Percentiles rank a stretch among this genome's conserved stretches.
Conservation (phyloP, 805 yeast genomes). For the Blastobotrys robertii region DNA sequence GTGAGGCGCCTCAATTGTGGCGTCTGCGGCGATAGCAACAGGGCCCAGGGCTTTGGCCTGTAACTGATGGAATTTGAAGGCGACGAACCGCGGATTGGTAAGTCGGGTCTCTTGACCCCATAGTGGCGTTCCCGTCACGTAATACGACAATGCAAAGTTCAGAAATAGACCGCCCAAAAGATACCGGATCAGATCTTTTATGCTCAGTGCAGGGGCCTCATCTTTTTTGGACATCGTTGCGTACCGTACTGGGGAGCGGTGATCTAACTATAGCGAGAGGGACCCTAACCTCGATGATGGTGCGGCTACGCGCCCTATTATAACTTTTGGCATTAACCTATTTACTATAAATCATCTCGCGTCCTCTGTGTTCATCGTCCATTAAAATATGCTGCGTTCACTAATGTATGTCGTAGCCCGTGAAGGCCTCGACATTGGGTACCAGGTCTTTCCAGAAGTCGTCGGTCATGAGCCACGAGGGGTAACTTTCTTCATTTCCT, state of each 20-base stretch:
- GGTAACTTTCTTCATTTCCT: conserved; percentile 33
- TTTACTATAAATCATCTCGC: not conserved
- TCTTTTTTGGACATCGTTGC: no score
- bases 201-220: no score
- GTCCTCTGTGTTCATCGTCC: not conserved
- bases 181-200: conserved; percentile 25
- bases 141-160: conserved; percentile 43
- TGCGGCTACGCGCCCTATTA: not conserved
- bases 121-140: conserved; percentile 44
- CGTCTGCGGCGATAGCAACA: not conserved
- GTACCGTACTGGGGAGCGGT: no score
- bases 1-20: no score
- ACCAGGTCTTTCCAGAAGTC: conserved; percentile 58
- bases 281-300: not conserved
- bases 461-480: conserved; percentile 49
- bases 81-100: conserved; percentile 35
- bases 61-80: conserved; percentile 17
- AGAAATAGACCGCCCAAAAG: conserved; percentile 37
- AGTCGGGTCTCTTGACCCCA: conserved; percentile 56
- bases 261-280: not conserved
- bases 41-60: conserved; percentile 1
- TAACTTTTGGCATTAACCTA: not conserved
- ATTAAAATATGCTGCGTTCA: not conserved
- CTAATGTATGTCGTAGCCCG: conserved; percentile 15
- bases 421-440: conserved; percentile 19